Base-by-base conservation (phyloP, 768 basidiomycete species). In the Scleroderma citrinum region DNA sequence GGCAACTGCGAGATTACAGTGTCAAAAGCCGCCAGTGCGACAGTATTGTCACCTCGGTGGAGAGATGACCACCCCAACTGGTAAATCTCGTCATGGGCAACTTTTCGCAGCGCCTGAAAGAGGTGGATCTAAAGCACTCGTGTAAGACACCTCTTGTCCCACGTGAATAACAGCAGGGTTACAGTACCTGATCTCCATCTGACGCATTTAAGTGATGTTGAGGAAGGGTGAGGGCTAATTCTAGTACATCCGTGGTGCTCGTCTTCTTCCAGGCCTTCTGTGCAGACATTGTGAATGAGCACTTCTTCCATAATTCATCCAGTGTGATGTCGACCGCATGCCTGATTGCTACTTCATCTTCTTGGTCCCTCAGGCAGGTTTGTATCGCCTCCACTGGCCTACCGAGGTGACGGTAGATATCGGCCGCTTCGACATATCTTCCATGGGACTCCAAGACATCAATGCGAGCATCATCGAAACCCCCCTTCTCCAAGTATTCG, bases 401-500 rank as follows among this genome's bases (percentile, higher is more conserved):
- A 11, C 77, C 79, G 52, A 79, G 74, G 0, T 63, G 59, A 5
- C 78, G 52, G 55, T 78, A 73, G 17, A 81, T 55, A 19, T 76
- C 69, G 1, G 80, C 81, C 0, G 82, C 82, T 26, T 83, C 77
- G 1, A 53, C 46, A 39, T 62, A 69, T 50, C 70, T 68, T 13
- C 71, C 73, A 16, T 72, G 66, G 3, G 63, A 61, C 26, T 70
- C 68, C n/a, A 83, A 66, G 10, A 84, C 54, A 0, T 64, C 59
- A 0, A 76, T 74, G 8, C 70, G 76, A 10, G 77, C 74, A 14
- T 69, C 49, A 52, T 80, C 76, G 7, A 86, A 62, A 26, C 75
- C 76, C 39, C 71, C 71, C 4, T 78, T 72, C 47, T 82, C 75
- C 16, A 81, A 67, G 50, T 79, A 86, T 34, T 75, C 72, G n/a